Evolutionary conservation across 2,329 filamentous ascomycete species (phyloP).

Genomic region (Aspergillus versicolor): DNA sequence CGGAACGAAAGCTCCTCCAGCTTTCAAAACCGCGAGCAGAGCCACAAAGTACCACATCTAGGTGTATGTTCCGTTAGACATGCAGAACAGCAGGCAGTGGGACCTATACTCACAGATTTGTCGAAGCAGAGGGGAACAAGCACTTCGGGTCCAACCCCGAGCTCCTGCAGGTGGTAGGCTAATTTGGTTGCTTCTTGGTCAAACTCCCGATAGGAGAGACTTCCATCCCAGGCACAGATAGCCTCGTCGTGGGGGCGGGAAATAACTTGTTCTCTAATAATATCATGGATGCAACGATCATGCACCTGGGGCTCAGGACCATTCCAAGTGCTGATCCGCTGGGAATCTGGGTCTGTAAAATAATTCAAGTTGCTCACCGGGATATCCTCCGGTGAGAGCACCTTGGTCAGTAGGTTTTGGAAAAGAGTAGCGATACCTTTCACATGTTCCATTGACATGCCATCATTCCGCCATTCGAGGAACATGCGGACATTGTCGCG

Average conservation of each 20-base stretch:
- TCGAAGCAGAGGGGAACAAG: conserved; percentile 42
- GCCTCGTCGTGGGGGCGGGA: conserved; percentile 30
- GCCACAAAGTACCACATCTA: conserved; percentile 45
- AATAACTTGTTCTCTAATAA: conserved; percentile 40
- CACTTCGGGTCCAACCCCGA: conserved; percentile 42
- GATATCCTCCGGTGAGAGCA: conserved; percentile 45
- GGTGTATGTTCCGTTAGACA: not conserved
- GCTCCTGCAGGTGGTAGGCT: conserved; percentile 37
- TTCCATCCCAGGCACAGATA: conserved; percentile 42
- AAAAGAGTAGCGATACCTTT: conserved; percentile 54
- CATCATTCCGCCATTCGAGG: conserved; percentile 38
- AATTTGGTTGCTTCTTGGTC: conserved; percentile 38
- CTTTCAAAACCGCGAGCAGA: conserved; percentile 42
- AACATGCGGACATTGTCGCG: conserved; percentile 35
- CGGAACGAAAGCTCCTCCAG: conserved; percentile 44
- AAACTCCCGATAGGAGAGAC: conserved; percentile 36
- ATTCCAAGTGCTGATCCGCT: conserved; percentile 56
- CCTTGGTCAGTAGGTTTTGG: conserved; percentile 50
- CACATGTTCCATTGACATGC: conserved; percentile 38
- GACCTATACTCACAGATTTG: conserved; percentile 36
- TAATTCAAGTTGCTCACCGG: conserved; percentile 51
- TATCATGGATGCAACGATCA: conserved; percentile 40
- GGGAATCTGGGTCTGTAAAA: conserved; percentile 56
- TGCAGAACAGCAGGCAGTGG: no score
- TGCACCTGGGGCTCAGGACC: conserved; percentile 42